Evolutionary conservation across 2,329 filamentous ascomycete species (phyloP).

Genomic region (Blumeriella jaapii): DNA sequence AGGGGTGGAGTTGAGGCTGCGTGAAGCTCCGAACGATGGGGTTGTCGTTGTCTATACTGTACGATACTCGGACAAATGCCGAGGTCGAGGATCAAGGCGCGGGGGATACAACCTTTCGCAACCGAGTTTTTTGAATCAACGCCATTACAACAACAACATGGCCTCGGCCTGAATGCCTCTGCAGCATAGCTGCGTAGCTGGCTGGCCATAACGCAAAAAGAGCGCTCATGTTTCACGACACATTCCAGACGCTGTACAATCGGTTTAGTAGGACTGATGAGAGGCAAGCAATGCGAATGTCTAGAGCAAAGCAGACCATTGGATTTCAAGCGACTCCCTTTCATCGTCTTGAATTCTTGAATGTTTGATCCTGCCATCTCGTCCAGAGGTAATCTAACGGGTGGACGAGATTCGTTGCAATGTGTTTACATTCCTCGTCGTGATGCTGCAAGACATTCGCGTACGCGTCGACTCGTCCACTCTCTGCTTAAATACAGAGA

Average conservation of each 20-base stretch:
- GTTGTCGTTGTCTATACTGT: background rate
- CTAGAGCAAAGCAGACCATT: too few relatives aligned
- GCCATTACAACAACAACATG: too few relatives aligned
- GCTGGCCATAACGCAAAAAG: too few relatives aligned
- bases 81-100: background rate
- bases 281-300: too few relatives aligned
- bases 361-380: background rate
- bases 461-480: too few relatives aligned
- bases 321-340: too few relatives aligned
- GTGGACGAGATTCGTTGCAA: background rate
- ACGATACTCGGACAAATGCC: too few relatives aligned
- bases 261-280: too few relatives aligned
- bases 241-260: too few relatives aligned
- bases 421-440: background rate
- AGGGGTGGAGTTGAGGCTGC: background rate
- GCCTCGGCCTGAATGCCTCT: background rate
- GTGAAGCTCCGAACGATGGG: conserved; percentile 3
- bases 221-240: too few relatives aligned
- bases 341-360: too few relatives aligned
- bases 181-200: too few relatives aligned
- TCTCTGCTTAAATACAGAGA: background rate
- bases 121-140: background rate
- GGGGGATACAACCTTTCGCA: background rate
- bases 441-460: background rate
- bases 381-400: background rate